Conservation (phyloP, 2,329 filamentous ascomycete species). For the Cordyceps fumosorosea region DNA sequence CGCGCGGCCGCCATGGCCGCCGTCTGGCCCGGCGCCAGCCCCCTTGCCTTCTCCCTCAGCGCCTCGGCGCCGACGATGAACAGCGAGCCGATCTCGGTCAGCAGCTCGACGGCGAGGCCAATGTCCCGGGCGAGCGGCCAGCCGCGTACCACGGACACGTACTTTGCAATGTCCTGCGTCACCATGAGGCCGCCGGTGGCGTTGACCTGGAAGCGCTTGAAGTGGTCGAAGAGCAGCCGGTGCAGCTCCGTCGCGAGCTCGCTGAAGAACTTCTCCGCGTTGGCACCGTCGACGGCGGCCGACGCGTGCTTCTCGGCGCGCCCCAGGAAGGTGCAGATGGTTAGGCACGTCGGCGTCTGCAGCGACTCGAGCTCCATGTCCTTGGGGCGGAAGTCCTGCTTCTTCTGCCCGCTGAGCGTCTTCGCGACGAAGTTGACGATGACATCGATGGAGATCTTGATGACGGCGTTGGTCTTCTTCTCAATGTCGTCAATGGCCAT, state of each 20-base stretch:
- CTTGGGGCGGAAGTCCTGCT: slow-evolving; percentile 82
- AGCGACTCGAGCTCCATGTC: slow-evolving; percentile 74
- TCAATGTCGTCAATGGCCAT: slow-evolving; percentile 71
- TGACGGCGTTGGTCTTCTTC: slow-evolving; percentile 64
- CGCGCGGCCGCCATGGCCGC: slow-evolving; percentile 27
- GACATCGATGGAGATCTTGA: slow-evolving; percentile 56
- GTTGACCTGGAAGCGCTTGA: slow-evolving; percentile 90
- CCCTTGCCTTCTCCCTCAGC: slow-evolving; percentile 61
- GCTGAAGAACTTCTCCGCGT: slow-evolving; percentile 72
- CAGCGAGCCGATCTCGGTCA: slow-evolving; percentile 88
- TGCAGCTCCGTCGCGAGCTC: slow-evolving; percentile 79
- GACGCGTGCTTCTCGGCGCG: slow-evolving; percentile 57
- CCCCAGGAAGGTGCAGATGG: slow-evolving; percentile 73
- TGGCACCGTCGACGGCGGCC: slow-evolving; percentile 72
- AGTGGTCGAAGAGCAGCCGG: slow-evolving; percentile 77
- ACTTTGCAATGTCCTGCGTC: slow-evolving; percentile 91
- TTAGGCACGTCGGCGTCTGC: slow-evolving; percentile 78
- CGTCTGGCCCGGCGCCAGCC: slow-evolving; percentile 39
- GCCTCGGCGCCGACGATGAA: slow-evolving; percentile 89
- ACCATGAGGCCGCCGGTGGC: slow-evolving; percentile 92
- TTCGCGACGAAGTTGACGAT: slow-evolving; percentile 70
- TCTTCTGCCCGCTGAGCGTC: slow-evolving; percentile 71
- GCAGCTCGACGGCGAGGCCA: slow-evolving; percentile 67
- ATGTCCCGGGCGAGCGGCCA: slow-evolving; percentile 71
- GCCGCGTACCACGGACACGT: slow-evolving; percentile 75